Evolutionary conservation across 2,329 filamentous ascomycete genomes (phyloP).

Genomic region (Ramularia endophylla): DNA sequence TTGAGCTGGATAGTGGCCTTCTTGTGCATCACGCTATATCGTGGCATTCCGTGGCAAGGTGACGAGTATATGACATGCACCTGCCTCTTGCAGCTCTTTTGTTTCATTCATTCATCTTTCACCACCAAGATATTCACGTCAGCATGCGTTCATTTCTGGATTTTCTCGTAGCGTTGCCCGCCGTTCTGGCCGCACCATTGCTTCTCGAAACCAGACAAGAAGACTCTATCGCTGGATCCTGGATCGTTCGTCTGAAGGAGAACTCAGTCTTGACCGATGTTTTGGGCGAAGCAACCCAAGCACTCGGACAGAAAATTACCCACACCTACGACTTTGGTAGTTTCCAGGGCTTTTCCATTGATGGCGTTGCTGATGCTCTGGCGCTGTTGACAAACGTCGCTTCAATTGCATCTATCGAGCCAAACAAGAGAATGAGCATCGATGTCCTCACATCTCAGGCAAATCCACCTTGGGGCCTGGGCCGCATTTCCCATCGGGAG

Average conservation of each 20-base stretch:
- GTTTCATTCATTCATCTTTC: too few relatives aligned
- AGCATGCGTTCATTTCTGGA: conserved; percentile 19
- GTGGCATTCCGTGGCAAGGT: too few relatives aligned
- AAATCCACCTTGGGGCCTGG: conserved; percentile 38
- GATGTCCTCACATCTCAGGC: conserved; percentile 35
- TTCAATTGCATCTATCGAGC: conserved; percentile 33
- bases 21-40: too few relatives aligned
- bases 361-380: conserved; percentile 30
- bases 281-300: conserved; percentile 13
- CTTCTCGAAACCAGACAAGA: conserved; percentile 14
- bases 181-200: conserved; percentile 17
- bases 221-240: conserved; percentile 17
- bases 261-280: conserved; percentile 13
- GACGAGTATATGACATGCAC: too few relatives aligned
- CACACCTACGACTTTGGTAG: conserved; percentile 35
- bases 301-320: conserved; percentile 13
- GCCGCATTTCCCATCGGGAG: conserved; percentile 34
- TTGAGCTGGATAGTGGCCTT: too few relatives aligned
- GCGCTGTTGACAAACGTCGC: conserved; percentile 22
- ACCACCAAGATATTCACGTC: neutral
- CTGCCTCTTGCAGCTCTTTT: too few relatives aligned
- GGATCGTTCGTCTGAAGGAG: conserved; percentile 19
- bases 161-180: conserved; percentile 18
- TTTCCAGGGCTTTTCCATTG: conserved; percentile 36
- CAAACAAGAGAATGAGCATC: conserved; percentile 33